A percentile compares a stretch with the other conserved stretches of the same genome.
These are phyloP conservation scores for Fennellomyces sp. DNA, from an alignment of 371 early-diverging fungal species.

Conservation along the genomic window DNA sequence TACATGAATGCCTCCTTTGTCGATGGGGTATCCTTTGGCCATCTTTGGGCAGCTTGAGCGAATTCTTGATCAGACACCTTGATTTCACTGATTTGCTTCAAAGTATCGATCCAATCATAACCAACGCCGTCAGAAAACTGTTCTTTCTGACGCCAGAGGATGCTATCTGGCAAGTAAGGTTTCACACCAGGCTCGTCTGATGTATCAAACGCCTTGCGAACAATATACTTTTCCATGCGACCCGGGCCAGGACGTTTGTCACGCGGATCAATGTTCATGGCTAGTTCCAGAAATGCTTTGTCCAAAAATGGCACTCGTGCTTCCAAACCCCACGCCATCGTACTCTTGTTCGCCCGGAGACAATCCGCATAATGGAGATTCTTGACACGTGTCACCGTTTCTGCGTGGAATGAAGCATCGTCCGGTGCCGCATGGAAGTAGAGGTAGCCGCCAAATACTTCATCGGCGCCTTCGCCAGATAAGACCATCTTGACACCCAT, in stretches of 20 bases:
- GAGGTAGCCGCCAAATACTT: conserved; percentile 96
- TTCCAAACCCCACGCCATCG: conserved; percentile 99
- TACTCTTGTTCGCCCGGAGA: conserved; percentile 96
- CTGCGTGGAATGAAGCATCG: conserved; percentile 81
- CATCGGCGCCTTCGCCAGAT: conserved; percentile 95
- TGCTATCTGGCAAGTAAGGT: conserved; percentile 88
- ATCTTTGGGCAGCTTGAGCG: conserved; percentile 69
- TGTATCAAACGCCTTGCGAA: conserved; percentile 86
- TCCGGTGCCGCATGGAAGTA: conserved; percentile 96
- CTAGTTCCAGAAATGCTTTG: conserved; percentile 83
- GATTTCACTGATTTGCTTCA: conserved; percentile 73
- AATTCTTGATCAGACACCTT: conserved; percentile 81
- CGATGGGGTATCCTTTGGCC: conserved; percentile 87
- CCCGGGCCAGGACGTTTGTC: conserved; percentile 75
- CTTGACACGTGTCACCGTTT: conserved; percentile 89
- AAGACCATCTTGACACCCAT: conserved; percentile 99
- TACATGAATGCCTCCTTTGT: conserved; percentile 97
- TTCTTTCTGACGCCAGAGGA: conserved; percentile 98
- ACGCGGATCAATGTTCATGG: conserved; percentile 83
- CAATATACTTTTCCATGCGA: conserved; percentile 85
- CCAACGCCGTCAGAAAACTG: conserved; percentile 98
- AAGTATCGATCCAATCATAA: conserved; percentile 94
- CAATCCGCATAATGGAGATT: conserved; percentile 95
- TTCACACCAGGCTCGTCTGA: conserved; percentile 64
- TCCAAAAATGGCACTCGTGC: conserved; percentile 97